A percentile compares a stretch with the other conserved stretches of the same genome.
Conservation (phyloP, 768 basidiomycete genomes). For the Kwoniella bestiolae region DNA sequence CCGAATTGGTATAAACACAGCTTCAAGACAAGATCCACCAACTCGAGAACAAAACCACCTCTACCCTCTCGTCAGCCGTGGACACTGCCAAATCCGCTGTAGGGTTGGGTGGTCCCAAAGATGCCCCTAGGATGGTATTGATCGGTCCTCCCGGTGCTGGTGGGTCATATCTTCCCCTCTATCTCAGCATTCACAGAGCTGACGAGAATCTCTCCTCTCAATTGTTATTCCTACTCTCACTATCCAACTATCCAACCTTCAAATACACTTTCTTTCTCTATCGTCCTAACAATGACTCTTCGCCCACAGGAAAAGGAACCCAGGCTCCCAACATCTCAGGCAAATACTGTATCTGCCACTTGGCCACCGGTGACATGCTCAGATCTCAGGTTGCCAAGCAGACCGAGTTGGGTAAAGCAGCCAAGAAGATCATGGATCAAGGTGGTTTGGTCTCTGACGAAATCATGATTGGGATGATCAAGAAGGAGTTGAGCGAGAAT, state of each 20-base stretch:
- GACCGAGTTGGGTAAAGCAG: slow-evolving; percentile 83
- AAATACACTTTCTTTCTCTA: background rate
- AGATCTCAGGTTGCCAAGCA: slow-evolving; percentile 87
- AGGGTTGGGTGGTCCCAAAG: slow-evolving; percentile 59
- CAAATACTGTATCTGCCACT: slow-evolving; percentile 93
- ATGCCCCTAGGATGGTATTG: slow-evolving; percentile 84
- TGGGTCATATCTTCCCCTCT: slow-evolving; percentile 57
- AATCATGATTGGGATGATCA: slow-evolving; percentile 97
- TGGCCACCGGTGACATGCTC: slow-evolving; percentile 98
- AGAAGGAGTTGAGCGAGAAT: slow-evolving; percentile 92
- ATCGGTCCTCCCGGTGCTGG: slow-evolving; percentile 97
- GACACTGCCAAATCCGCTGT: slow-evolving; percentile 61
- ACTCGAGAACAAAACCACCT: slow-evolving; percentile 69
- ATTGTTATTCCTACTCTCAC: background rate
- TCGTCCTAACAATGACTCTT: background rate
- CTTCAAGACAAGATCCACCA: slow-evolving; percentile 84
- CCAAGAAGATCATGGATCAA: slow-evolving; percentile 97
- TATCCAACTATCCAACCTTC: background rate
- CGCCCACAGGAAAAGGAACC: slow-evolving; percentile 80
- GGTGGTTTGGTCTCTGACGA: slow-evolving; percentile 96
- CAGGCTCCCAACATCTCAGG: slow-evolving; percentile 92
- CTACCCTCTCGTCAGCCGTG: slow-evolving; percentile 39
- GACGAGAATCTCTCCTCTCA: too few relatives aligned
- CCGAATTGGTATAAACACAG: too few relatives aligned
- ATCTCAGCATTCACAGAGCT: background rate